Evolutionary conservation across 768 basidiomycete genomes (phyloP), one percentile per base, ranked within the genome.

Genomic region (Amanita pseudoporphyria): DNA sequence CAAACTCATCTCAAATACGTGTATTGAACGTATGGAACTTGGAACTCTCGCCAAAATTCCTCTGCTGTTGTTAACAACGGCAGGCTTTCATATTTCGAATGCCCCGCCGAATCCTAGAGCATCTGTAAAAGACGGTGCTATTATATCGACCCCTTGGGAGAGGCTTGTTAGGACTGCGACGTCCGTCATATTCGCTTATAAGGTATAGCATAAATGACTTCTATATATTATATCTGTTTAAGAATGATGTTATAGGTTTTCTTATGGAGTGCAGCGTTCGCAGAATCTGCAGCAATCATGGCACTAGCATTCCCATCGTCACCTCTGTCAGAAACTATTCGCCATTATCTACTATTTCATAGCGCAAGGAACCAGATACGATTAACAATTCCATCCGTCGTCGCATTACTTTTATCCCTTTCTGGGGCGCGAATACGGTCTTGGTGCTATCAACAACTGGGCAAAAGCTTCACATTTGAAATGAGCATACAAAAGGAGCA

Each of bases 401-500:
- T n/a, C 9, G 48, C 39, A 2, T 30, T 39, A 1, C n/a, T 58
- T 32, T 12, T 66, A 12, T 54, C 61, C 1, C 16, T 62, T 7
- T 35, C 54, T 13, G 71, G 69, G 5, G 46, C 60, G 1, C 28
- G 58, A 1, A 56, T 73, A 1, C 69, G 74, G 19, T 41, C 65
- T 3, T 54, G 54, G 51, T 74, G 67, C 52, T 73, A 66, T 55
- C 64, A 53, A 19, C 56, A 57, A 19, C 59, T 74, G 16, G 71
- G 68, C 19, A 31, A 49, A 14, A 54, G 64, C 16, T 72, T 72
- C 60, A 74, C 71, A 21, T 71, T 71, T 50, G 63, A 71, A 38
- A 55, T 71, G 30, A 63, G 62, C 51, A 56, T 61, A 10, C 52
- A 54, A 22, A 51, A 54, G 16, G 51, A 58, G 24, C 60, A 62